phyloP scores from a whole-genome alignment of 768 basidiomycete species.

The Termitomyces sp. region DNA sequence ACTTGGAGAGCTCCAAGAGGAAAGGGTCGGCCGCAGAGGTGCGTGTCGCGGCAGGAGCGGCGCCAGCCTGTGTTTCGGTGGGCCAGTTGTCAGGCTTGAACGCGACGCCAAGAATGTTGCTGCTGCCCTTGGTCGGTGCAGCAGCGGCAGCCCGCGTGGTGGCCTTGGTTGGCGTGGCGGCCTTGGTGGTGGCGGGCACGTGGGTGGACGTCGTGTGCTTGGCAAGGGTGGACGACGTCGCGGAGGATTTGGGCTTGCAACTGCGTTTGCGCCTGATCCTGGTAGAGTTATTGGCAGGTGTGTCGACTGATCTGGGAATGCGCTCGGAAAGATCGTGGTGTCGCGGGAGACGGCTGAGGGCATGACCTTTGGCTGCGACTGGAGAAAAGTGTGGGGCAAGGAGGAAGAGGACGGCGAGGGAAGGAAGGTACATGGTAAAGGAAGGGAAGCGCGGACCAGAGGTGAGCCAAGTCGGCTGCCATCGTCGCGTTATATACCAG shows the following conservation, averaged over 20 bases:
- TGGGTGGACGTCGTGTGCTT: not conserved
- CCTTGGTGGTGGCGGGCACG: not conserved
- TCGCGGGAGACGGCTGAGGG: conserved; percentile 20
- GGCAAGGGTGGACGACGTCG: conserved; percentile 3
- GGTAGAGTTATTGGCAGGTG: not conserved
- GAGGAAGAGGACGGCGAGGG: conserved; percentile 7
- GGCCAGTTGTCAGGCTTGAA: conserved; percentile 27
- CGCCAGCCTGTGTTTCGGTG: conserved; percentile 23
- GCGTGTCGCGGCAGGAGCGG: conserved; percentile 22
- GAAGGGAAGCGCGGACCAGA: not conserved
- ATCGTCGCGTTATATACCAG: not conserved
- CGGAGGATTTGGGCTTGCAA: not conserved
- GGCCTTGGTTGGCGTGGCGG: not conserved
- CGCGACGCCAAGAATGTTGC: conserved; percentile 7
- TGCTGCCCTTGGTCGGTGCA: not conserved
- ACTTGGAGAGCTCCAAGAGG: conserved; percentile 27
- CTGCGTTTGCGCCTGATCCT: not conserved
- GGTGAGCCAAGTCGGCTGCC: not conserved
- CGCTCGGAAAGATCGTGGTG: conserved; percentile 24
- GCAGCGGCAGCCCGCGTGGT: conserved; percentile 4
- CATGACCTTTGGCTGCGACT: conserved; percentile 18
- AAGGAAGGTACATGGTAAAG: not conserved
- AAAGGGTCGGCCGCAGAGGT: conserved; percentile 26
- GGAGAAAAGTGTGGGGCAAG: conserved; percentile 18
- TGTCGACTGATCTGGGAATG: not conserved